These are phyloP conservation scores for Nicotiana rustica DNA, from an alignment of 305 asterid genomes.

Conservation along the genomic window DNA sequence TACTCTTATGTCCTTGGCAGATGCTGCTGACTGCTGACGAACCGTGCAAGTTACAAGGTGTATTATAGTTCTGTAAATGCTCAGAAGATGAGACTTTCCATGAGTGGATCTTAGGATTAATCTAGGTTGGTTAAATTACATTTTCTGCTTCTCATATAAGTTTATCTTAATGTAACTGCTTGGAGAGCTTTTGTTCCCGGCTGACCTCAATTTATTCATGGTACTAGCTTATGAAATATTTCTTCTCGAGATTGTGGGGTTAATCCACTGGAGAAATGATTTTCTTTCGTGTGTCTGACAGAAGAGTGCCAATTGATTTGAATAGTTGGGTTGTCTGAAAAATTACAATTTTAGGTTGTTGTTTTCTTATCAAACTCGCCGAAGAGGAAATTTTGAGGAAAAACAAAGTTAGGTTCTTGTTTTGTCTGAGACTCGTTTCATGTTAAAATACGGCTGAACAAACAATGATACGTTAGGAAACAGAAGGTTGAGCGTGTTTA, in stretches of 20 bases:
- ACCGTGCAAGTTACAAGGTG: neutral
- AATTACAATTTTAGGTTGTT: neutral
- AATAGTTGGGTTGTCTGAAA: neutral
- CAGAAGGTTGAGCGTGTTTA: neutral
- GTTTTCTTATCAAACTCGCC: slow-evolving; percentile 8
- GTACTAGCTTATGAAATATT: neutral
- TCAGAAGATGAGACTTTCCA: neutral
- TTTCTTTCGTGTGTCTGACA: neutral
- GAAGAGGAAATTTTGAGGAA: neutral
- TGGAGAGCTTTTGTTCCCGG: neutral
- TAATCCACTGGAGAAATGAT: slow-evolving; percentile 7
- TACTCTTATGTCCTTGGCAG: slow-evolving; percentile 6
- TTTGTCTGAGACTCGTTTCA: neutral
- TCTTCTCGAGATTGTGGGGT: slow-evolving; percentile 13
- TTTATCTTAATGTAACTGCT: slow-evolving; percentile 1
- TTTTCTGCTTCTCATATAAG: neutral
- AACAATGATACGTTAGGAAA: neutral
- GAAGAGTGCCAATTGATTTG: neutral
- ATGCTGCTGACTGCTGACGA: slow-evolving; percentile 16
- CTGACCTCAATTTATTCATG: neutral
- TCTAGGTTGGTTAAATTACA: slow-evolving; percentile 1
- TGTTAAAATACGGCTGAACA: neutral
- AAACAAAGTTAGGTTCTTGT: neutral
- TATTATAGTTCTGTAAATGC: slow-evolving; percentile 22
- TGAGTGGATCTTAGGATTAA: slow-evolving; percentile 8